Conservation (phyloP, 164 flowering plant genomes). For the Sedum album region DNA sequence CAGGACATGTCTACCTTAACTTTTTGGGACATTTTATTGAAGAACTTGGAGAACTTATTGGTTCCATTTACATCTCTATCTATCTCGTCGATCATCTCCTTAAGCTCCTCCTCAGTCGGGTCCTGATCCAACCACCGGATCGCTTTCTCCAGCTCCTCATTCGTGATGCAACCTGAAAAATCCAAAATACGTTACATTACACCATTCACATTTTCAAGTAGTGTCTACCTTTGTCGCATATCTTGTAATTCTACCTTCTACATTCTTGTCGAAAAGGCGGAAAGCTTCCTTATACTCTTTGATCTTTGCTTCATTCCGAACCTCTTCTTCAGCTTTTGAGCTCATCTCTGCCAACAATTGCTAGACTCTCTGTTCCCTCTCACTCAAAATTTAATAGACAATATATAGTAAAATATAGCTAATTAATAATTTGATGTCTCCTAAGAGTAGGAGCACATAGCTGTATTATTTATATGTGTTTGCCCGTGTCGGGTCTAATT, state of each 20-base stretch:
- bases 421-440: neutral
- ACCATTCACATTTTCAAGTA: too few relatives aligned
- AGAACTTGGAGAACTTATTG: neutral
- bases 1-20: too few relatives aligned
- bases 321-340: slow-evolving; percentile 9
- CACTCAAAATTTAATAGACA: too few relatives aligned
- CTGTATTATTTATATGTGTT: neutral
- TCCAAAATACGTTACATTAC: neutral
- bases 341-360: neutral
- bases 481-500: neutral
- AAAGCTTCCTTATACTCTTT: slow-evolving; percentile 14
- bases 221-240: too few relatives aligned
- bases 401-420: neutral
- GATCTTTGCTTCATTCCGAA: slow-evolving; percentile 15
- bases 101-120: slow-evolving; percentile 5
- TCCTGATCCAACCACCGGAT: slow-evolving; percentile 3
- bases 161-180: slow-evolving; percentile 10
- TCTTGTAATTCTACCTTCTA: neutral
- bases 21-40: neutral
- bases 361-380: too few relatives aligned
- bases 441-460: neutral
- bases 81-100: slow-evolving; percentile 6
- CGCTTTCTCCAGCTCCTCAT: too few relatives aligned
- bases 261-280: slow-evolving; percentile 16
- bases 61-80: slow-evolving; percentile 2